Evolutionary conservation across 2,329 filamentous ascomycete species (phyloP).

Genomic region (Setomelanomma holmii): DNA sequence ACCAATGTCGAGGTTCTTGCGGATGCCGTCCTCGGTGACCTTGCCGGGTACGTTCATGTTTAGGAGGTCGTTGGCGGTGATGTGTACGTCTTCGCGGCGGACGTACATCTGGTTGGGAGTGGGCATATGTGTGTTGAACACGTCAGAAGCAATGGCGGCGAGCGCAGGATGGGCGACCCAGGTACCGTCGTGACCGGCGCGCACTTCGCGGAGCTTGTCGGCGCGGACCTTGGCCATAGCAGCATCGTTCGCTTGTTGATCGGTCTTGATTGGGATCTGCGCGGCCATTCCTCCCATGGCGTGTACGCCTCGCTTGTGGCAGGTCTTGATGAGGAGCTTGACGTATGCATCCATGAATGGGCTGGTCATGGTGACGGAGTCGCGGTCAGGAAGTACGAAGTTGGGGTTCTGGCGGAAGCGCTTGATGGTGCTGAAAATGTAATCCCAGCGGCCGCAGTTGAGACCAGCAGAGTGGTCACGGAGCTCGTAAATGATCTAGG

Average conservation of each 20-base stretch:
- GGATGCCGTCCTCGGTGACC: constrained; percentile 92
- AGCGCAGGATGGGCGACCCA: constrained; percentile 98
- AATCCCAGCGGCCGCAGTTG: constrained; percentile 99
- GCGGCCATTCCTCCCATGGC: constrained; percentile 99
- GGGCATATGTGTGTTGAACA: constrained; percentile 99
- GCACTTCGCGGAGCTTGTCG: constrained; percentile 95
- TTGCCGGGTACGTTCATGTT: constrained; percentile 97
- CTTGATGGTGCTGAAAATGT: constrained; percentile 99
- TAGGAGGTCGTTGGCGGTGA: constrained; percentile 87
- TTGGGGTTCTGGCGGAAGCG: constrained; percentile 95
- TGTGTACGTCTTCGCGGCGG: constrained; percentile 85
- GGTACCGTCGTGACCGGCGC: constrained; percentile 93
- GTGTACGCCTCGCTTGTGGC: constrained; percentile 95
- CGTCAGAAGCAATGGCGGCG: constrained; percentile 82
- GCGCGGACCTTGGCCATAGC: constrained; percentile 93
- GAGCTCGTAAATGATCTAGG: constrained; percentile 93
- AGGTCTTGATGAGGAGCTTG: constrained; percentile 96
- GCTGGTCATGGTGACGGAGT: constrained; percentile 93
- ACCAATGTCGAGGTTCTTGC: constrained; percentile 97
- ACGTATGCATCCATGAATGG: constrained; percentile 99
- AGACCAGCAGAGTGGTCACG: constrained; percentile 94
- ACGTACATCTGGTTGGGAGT: constrained; percentile 95
- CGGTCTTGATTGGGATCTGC: constrained; percentile 98
- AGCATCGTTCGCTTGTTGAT: constrained; percentile 86
- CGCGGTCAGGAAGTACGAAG: constrained; percentile 92